Evolutionary conservation across 192 early-diverging fungal species (phyloP).

Genomic region (Coemansia sp.): DNA sequence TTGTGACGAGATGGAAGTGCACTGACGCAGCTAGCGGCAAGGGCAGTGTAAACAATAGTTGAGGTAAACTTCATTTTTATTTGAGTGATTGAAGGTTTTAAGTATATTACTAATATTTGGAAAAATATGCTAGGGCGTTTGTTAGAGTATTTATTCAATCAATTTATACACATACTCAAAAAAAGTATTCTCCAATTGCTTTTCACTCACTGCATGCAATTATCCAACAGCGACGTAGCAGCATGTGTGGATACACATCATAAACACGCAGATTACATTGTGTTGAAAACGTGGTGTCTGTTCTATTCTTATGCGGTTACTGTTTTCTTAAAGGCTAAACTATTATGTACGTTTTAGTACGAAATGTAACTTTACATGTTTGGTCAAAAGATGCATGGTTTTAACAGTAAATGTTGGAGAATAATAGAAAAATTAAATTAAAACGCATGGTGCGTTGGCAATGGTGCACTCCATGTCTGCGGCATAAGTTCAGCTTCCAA

Average conservation of each 20-base stretch:
- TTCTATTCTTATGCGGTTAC: no score
- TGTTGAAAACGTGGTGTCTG: no score
- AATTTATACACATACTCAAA: no score
- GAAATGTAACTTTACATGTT: no score
- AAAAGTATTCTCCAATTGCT: no score
- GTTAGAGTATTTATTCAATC: background rate
- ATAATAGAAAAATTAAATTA: background rate
- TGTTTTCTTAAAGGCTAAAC: no score
- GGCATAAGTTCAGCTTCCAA: background rate
- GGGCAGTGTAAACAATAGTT: slow-evolving; percentile 11
- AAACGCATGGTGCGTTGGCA: background rate
- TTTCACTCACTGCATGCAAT: no score
- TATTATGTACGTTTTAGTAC: no score
- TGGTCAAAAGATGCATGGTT: no score
- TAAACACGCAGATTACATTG: no score
- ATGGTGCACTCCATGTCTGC: background rate
- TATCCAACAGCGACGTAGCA: no score
- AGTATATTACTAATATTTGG: background rate
- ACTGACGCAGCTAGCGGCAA: slow-evolving; percentile 14
- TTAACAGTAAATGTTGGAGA: background rate
- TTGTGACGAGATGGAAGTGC: slow-evolving; percentile 28
- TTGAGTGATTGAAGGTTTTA: background rate
- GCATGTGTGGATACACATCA: no score
- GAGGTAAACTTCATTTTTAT: slow-evolving; percentile 26
- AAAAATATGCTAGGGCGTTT: background rate